A percentile compares a stretch with the other conserved stretches of the same genome.
These are phyloP conservation scores for Pseudogymnoascus sp. DNA, from an alignment of 2,329 filamentous ascomycete genomes.

Conservation along the genomic window DNA sequence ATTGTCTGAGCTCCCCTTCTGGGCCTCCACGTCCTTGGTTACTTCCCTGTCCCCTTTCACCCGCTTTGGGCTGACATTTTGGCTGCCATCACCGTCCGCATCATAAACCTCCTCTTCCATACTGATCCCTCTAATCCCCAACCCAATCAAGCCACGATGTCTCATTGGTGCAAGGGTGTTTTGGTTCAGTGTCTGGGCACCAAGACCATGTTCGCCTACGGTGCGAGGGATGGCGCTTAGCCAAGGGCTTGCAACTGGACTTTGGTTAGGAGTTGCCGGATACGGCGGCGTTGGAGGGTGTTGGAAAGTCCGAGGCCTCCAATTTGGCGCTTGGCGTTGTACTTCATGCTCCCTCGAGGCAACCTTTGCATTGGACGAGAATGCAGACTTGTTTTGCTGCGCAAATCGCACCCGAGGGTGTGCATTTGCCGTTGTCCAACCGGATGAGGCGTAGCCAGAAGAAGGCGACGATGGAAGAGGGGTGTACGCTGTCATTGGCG, in stretches of 20 bases:
- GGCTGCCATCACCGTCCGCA: not conserved
- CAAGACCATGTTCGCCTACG: not conserved
- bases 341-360: not conserved
- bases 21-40: not conserved
- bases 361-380: not conserved
- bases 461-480: not conserved
- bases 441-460: not conserved
- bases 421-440: not conserved
- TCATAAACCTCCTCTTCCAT: not conserved
- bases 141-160: not conserved
- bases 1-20: not conserved
- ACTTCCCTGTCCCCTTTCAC: not conserved
- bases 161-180: not conserved
- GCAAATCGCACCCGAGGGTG: not conserved
- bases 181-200: not conserved
- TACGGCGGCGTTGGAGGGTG: constrained; percentile 3
- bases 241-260: constrained; percentile 31
- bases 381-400: constrained; percentile 1
- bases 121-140: not conserved
- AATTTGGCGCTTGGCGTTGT: not conserved
- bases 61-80: not conserved
- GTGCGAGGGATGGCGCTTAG: constrained; percentile 36
- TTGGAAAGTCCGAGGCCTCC: not conserved
- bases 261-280: not conserved
- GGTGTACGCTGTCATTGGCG: constrained; percentile 1